Evolutionary conservation across 257 asterid genomes (phyloP).

Genomic region (Eucommia ulmoides): DNA sequence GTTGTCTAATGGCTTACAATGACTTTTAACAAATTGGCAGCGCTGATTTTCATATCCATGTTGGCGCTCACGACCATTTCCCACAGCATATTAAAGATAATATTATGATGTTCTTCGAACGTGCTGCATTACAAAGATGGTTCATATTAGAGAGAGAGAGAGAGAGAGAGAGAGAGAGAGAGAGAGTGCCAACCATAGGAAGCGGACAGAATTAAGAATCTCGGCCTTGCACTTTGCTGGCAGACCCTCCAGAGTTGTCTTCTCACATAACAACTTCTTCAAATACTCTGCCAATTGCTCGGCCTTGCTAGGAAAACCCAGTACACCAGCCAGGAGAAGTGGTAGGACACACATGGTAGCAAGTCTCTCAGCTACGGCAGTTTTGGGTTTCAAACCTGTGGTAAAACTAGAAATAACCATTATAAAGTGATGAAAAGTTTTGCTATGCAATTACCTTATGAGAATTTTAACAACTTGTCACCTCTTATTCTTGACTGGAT

Average conservation of each 20-base stretch:
- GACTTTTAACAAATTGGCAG: constrained; percentile 81
- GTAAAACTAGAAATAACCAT: constrained; percentile 7
- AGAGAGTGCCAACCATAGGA: constrained; percentile 54
- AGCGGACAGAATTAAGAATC: constrained; percentile 71
- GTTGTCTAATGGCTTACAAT: constrained; percentile 40
- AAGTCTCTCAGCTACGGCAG: constrained; percentile 52
- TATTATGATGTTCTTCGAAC: constrained; percentile 62
- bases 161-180: constrained; percentile 4
- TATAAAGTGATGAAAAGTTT: background rate
- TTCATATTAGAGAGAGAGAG: constrained; percentile 5
- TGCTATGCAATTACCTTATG: background rate
- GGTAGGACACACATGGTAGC: constrained; percentile 82
- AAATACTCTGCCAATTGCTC: constrained; percentile 54
- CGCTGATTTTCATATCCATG: constrained; percentile 52
- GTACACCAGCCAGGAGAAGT: constrained; percentile 89
- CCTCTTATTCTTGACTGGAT: constrained; percentile 54
- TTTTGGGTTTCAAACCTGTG: constrained; percentile 72
- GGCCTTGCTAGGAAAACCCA: constrained; percentile 70
- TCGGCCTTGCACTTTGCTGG: constrained; percentile 43
- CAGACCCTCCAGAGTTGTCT: constrained; percentile 44
- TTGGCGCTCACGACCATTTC: constrained; percentile 86
- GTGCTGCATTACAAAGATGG: constrained; percentile 45
- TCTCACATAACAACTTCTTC: constrained; percentile 57
- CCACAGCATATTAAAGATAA: constrained; percentile 84
- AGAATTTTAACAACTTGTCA: constrained; percentile 12